A percentile compares a stretch with the other conserved stretches of the same genome.
Conservation (phyloP, 2,329 filamentous ascomycete genomes). For the Fusarium euwallaceae region DNA sequence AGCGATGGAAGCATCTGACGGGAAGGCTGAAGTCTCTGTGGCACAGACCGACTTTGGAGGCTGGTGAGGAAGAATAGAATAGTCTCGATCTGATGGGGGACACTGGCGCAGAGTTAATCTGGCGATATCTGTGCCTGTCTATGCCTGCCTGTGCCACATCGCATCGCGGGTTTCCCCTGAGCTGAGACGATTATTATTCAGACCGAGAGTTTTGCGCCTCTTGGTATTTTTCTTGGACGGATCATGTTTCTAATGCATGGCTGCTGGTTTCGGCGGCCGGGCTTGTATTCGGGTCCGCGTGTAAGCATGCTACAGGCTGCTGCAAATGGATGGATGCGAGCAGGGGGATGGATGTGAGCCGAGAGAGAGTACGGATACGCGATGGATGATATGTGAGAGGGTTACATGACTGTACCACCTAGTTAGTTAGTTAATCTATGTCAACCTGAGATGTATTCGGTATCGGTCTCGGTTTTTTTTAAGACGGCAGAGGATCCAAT, state of each 20-base stretch:
- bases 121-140: constrained; percentile 2
- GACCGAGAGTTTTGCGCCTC: constrained; percentile 11
- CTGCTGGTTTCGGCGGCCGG: constrained; percentile 39
- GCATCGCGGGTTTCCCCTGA: neutral
- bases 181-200: constrained; percentile 4
- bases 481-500: neutral
- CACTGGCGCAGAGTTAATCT: neutral
- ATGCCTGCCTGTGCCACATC: neutral
- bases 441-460: neutral
- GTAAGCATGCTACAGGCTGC: neutral
- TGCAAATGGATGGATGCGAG: neutral
- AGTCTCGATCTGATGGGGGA: constrained; percentile 2
- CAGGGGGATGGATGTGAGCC: constrained; percentile 15
- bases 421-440: constrained; percentile 18
- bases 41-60: constrained; percentile 14
- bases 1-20: constrained; percentile 32
- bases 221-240: constrained; percentile 25
- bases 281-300: constrained; percentile 20
- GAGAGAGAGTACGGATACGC: constrained; percentile 20
- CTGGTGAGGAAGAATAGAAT: constrained; percentile 4
- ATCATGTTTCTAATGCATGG: constrained; percentile 28
- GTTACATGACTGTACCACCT: constrained; percentile 22
- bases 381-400: constrained; percentile 2
- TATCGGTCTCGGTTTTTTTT: neutral
- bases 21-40: constrained; percentile 33